These are phyloP conservation scores for Juglanconis oblonga DNA, from an alignment of 2,329 filamentous ascomycete species.

Conservation along the genomic window DNA sequence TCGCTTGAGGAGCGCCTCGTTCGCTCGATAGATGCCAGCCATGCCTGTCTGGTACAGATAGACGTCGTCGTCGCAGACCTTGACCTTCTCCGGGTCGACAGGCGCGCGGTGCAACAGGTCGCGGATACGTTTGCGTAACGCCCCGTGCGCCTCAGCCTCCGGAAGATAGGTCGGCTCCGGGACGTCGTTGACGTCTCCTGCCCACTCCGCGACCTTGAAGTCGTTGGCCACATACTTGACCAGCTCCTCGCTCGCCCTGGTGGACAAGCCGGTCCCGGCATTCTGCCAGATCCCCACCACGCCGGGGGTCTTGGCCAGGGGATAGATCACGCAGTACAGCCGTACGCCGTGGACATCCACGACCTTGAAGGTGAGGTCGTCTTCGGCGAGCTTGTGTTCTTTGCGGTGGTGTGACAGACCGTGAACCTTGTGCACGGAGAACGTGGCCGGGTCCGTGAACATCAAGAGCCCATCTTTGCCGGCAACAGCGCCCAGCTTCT, in stretches of 20 bases:
- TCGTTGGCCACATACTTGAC: conserved; percentile 32
- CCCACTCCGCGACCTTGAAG: conserved; percentile 32
- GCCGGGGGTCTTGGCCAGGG: conserved; percentile 31
- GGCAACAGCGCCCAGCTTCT: conserved; percentile 26
- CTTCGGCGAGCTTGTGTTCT: conserved; percentile 30
- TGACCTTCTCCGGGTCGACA: conserved; percentile 25
- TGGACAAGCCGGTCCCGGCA: conserved; percentile 44
- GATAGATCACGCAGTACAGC: conserved; percentile 43
- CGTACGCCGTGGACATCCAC: conserved; percentile 41
- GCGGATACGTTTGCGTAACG: conserved; percentile 38
- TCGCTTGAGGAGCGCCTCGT: conserved; percentile 34
- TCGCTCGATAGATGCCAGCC: conserved; percentile 45
- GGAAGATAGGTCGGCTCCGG: conserved; percentile 38
- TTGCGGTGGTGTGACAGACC: conserved; percentile 33
- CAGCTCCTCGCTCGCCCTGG: conserved; percentile 42
- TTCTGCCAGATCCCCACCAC: conserved; percentile 44
- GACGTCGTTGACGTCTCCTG: conserved; percentile 15
- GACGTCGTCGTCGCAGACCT: conserved; percentile 39
- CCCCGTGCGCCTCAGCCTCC: conserved; percentile 34
- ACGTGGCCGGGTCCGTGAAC: conserved; percentile 28
- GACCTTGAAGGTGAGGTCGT: conserved; percentile 35
- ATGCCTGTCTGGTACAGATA: conserved; percentile 55
- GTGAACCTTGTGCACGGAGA: conserved; percentile 27
- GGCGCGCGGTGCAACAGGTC: conserved; percentile 40
- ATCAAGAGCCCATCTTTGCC: conserved; percentile 24